These are phyloP conservation scores for Tilletia walkeri DNA, from an alignment of 1,284 basidiomycete genomes.

Conservation along the genomic window DNA sequence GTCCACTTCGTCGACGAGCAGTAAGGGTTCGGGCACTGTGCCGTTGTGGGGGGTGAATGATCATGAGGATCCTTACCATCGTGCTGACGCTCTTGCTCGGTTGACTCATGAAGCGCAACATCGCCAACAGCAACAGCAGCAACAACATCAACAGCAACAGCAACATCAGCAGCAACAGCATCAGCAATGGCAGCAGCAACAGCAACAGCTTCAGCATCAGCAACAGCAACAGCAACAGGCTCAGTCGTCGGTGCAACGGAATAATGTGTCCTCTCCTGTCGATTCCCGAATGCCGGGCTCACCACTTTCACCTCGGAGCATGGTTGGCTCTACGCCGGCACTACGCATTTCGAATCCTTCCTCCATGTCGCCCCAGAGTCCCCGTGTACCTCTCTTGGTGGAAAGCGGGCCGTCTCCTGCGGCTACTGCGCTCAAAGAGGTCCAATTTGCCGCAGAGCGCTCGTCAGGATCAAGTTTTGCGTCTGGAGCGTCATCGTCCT, in stretches of 20 bases:
- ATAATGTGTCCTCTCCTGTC: background rate
- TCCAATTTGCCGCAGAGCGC: slow-evolving; percentile 30
- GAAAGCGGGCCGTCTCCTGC: background rate
- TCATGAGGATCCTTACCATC: slow-evolving; percentile 16
- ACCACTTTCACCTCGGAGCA: background rate
- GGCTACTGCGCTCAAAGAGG: background rate
- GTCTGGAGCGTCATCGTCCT: slow-evolving; percentile 25
- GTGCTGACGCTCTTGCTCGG: slow-evolving; percentile 10
- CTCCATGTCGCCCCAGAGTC: background rate
- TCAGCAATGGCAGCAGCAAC: background rate
- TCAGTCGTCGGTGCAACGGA: background rate
- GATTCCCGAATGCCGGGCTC: background rate
- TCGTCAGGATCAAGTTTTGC: slow-evolving; percentile 45
- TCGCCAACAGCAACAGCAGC: background rate
- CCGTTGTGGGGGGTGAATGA: background rate
- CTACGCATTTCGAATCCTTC: slow-evolving; percentile 7
- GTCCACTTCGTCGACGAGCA: too few species aligned
- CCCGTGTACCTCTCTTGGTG: background rate
- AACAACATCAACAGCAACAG: background rate
- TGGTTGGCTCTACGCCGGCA: background rate
- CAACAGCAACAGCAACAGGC: slow-evolving; percentile 2
- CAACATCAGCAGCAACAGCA: background rate
- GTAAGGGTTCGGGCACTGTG: background rate
- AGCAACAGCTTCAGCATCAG: background rate
- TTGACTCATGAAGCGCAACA: slow-evolving; percentile 2